Evolutionary conservation across 75 land plant genomes (phyloP).

Genomic region (Gnetum montanum): DNA sequence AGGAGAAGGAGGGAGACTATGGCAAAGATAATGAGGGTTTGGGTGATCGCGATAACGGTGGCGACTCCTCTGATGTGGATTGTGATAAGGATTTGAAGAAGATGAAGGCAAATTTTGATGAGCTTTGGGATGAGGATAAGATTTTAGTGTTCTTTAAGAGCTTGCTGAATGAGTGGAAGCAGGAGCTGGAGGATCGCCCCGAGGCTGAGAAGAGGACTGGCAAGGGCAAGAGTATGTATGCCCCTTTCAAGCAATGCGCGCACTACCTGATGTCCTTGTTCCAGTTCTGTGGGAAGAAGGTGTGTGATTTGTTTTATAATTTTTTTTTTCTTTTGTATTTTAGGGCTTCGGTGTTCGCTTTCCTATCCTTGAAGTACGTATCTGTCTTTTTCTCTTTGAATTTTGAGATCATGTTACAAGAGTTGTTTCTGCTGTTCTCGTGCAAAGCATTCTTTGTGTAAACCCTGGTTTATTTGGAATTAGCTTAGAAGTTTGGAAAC

Average conservation of each 20-base stretch:
- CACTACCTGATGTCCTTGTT: conserved; percentile 83
- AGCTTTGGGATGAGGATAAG: conserved; percentile 90
- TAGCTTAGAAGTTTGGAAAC: too few species aligned
- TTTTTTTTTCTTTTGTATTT: too few species aligned
- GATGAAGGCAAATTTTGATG: conserved; percentile 73
- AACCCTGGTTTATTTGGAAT: too few species aligned
- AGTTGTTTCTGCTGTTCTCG: too few species aligned
- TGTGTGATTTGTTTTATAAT: too few species aligned
- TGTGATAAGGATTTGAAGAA: conserved; percentile 58
- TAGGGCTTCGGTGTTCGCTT: too few species aligned
- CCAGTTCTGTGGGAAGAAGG: conserved; percentile 47
- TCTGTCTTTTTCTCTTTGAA: too few species aligned
- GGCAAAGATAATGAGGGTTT: conserved; percentile 23
- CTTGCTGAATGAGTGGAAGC: conserved; percentile 89
- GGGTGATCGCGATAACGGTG: conserved; percentile 12
- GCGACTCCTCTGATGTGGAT: conserved; percentile 40
- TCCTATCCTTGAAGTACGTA: too few species aligned
- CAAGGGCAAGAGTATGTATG: conserved; percentile 83
- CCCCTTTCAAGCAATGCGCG: conserved; percentile 92
- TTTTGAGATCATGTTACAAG: too few species aligned
- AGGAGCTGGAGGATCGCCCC: conserved; percentile 64
- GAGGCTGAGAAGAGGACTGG: conserved; percentile 64
- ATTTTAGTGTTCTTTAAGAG: conserved; percentile 89
- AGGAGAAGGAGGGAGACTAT: conserved; percentile 28
- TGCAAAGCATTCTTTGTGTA: too few species aligned